Evolutionary conservation across 768 basidiomycete genomes (phyloP), one percentile per base, ranked within the genome.

Genomic region (Krasilnikovozyma curviuscula): DNA sequence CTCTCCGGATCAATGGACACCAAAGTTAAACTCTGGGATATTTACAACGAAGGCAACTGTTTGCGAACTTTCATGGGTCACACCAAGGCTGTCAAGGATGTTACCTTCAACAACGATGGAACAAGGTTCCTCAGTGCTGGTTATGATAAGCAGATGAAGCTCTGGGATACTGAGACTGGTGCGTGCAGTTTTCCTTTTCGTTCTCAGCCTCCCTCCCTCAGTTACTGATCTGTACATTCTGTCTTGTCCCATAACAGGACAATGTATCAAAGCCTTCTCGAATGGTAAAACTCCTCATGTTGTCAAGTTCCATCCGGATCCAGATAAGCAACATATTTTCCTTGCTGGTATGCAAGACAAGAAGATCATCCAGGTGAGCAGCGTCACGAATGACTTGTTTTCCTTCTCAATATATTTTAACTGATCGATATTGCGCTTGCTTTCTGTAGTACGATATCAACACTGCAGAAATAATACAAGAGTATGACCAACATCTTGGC

Each of bases 11-110:
- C 83, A 39, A 88, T 97, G 86, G 93, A 98, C 64, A 95, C 86
- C 8, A 89, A 95, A 64, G 83, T 98, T 68, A 98, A 98, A 88
- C 73, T 98, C 28, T 98, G 93, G 93, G 93, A 97, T 59, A 74
- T 97, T 3, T 97, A 98, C 61, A 84, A 83, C 37, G 83, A 91
- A 58, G 86, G 88, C 44, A 93, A 95, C 56, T 95, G 91, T 63
- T 68, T 98, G 41, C 75, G 93, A 28, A 97, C 93, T 0, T 98
- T 97, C 71, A 81, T 89, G 64, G 93, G 93, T 3, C 93, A 98
- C 63, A 76, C 78, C 43, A 88, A 93, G 59, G 88, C 89, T 24
- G 86, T 98, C 55, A 93, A 93, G 65, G 93, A 98, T 49, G 73
- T 98, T 52, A 78, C 78, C 8, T 98, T 98, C 65, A 86, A 86